Conservation (phyloP, 768 basidiomycete species). For the Termitomyces sp. region DNA sequence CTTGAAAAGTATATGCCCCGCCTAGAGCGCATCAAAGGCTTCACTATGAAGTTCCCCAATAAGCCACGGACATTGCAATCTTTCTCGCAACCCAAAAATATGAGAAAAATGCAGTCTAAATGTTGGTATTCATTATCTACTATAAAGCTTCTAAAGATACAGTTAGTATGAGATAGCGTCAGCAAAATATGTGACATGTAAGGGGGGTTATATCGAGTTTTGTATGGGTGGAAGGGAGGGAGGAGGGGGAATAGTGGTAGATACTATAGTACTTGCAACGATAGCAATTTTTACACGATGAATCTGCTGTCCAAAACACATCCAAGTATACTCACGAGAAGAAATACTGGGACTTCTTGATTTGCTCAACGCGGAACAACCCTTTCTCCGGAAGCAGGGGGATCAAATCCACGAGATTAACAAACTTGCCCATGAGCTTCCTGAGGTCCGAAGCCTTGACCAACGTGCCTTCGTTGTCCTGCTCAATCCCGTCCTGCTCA, state of each 20-base stretch:
- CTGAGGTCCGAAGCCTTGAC: conserved; percentile 21
- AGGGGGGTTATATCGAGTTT: neutral
- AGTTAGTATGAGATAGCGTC: neutral
- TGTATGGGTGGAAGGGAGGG: neutral
- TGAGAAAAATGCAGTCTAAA: too few species aligned
- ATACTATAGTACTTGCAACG: neutral
- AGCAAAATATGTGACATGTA: neutral
- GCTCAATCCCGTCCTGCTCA: conserved; percentile 19
- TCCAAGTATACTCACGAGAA: conserved; percentile 62
- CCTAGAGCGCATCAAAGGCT: neutral
- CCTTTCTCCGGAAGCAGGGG: conserved; percentile 86
- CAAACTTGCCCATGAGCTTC: conserved; percentile 54
- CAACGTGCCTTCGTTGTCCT: conserved; percentile 20
- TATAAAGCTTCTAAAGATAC: conserved; percentile 7
- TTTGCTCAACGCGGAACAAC: conserved; percentile 75
- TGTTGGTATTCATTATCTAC: conserved; percentile 1
- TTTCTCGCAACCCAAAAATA: neutral
- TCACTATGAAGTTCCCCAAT: neutral
- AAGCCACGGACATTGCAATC: too few species aligned
- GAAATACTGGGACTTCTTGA: conserved; percentile 86
- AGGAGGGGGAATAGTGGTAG: neutral
- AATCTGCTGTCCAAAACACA: neutral
- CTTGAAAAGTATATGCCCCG: neutral
- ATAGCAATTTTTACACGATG: neutral
- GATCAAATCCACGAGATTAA: conserved; percentile 69